These are phyloP conservation scores for Panellus pusillus DNA, from an alignment of 768 basidiomycete species.

Conservation along the genomic window DNA sequence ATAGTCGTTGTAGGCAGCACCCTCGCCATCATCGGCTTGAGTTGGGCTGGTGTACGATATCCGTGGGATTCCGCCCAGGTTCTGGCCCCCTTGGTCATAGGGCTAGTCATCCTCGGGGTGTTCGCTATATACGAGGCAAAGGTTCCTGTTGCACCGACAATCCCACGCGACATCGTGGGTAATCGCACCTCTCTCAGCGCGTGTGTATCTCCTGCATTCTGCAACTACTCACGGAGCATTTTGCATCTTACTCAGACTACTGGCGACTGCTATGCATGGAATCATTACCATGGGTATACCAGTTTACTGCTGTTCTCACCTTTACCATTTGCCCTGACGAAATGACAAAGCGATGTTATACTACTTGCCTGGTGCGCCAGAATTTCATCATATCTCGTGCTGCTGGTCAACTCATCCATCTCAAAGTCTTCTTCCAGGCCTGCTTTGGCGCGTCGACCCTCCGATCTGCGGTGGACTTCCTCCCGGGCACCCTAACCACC, in stretches of 20 bases:
- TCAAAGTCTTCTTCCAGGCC: slow-evolving; percentile 46
- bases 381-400: too few species aligned
- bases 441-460: slow-evolving; percentile 37
- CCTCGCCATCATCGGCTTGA: slow-evolving; percentile 35
- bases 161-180: slow-evolving; percentile 31
- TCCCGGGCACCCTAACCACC: slow-evolving; percentile 33
- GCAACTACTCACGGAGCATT: too few species aligned
- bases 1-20: slow-evolving; percentile 34
- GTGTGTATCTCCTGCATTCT: too few species aligned
- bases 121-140: slow-evolving; percentile 31
- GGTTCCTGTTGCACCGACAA: slow-evolving; percentile 21
- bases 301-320: too few species aligned
- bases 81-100: slow-evolving; percentile 41
- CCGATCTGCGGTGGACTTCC: slow-evolving; percentile 38
- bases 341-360: too few species aligned
- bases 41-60: slow-evolving; percentile 40
- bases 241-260: slow-evolving; percentile 27
- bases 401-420: too few species aligned
- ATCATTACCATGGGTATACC: slow-evolving; percentile 25
- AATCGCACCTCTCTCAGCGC: slow-evolving; percentile 42
- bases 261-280: slow-evolving; percentile 26
- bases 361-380: too few species aligned
- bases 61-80: slow-evolving; percentile 38
- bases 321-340: not conserved
- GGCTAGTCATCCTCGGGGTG: too few species aligned